Evolutionary conservation across 1,284 basidiomycete species (phyloP).

Genomic region (Pyrrhoderma noxium): DNA sequence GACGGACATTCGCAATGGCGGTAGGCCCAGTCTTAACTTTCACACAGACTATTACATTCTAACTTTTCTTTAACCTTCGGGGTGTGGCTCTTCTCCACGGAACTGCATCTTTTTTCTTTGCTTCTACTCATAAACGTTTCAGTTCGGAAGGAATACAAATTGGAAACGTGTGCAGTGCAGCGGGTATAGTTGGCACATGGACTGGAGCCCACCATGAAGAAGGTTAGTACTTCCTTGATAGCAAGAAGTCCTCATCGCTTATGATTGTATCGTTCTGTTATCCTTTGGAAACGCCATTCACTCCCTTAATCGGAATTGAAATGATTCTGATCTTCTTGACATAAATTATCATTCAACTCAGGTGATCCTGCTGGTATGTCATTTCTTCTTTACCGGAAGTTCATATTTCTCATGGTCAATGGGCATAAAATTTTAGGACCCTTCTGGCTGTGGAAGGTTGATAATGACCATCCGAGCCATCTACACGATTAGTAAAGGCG

Average conservation of each 20-base stretch:
- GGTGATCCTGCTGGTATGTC: conserved; percentile 53
- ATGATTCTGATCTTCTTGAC: background rate
- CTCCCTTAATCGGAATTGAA: no score
- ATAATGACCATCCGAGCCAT: conserved; percentile 23
- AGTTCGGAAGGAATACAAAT: conserved; percentile 59
- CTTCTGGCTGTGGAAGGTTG: conserved; percentile 57
- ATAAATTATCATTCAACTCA: conserved; percentile 20
- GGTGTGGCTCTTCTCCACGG: background rate
- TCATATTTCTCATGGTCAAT: background rate
- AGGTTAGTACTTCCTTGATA: conserved; percentile 30
- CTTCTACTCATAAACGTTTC: background rate
- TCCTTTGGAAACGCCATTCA: no score
- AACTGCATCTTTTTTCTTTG: background rate
- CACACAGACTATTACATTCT: background rate
- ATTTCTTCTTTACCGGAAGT: background rate
- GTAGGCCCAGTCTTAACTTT: conserved; percentile 26
- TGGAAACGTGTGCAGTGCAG: conserved; percentile 52
- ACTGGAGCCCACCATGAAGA: conserved; percentile 50
- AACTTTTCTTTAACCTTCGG: background rate
- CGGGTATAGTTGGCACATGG: conserved; percentile 60
- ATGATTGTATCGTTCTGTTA: no score
- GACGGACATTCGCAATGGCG: conserved; percentile 49
- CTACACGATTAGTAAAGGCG: conserved; percentile 1
- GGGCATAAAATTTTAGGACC: conserved; percentile 37
- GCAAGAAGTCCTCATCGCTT: background rate